phyloP scores from a whole-genome alignment of 306 rosid genomes.

The Potentilla sterilis region DNA sequence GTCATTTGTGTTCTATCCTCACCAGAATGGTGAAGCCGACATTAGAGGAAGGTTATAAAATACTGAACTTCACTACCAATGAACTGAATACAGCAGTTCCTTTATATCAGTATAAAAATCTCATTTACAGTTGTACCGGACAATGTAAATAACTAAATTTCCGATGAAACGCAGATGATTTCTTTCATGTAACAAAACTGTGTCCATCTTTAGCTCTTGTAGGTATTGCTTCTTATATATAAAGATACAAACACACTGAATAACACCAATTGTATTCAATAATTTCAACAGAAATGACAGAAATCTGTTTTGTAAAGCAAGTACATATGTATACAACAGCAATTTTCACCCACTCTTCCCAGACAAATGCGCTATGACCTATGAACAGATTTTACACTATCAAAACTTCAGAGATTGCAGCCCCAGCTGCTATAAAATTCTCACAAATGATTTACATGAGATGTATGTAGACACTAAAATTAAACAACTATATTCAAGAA shows the following conservation, averaged over 20 bases:
- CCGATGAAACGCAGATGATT: neutral
- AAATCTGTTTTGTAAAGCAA: neutral
- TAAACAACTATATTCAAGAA: neutral
- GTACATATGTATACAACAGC: neutral
- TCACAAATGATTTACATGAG: neutral
- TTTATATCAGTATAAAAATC: neutral
- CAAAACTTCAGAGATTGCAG: neutral
- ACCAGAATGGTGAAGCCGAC: neutral
- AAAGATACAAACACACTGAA: neutral
- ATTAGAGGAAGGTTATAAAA: neutral
- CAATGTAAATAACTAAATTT: neutral
- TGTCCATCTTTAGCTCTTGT: neutral
- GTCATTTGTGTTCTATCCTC: neutral
- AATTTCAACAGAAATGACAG: neutral
- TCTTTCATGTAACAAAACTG: neutral
- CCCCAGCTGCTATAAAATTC: neutral
- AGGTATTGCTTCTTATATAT: neutral
- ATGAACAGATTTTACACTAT: neutral
- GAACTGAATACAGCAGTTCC: neutral
- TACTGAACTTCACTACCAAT: neutral
- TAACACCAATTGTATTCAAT: neutral
- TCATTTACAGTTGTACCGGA: neutral
- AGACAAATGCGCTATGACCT: neutral
- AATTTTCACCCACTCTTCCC: neutral
- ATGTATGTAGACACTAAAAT: neutral